These are phyloP conservation scores for Penicillium griseofulvum DNA, from an alignment of 2,329 filamentous ascomycete genomes.

Conservation along the genomic window DNA sequence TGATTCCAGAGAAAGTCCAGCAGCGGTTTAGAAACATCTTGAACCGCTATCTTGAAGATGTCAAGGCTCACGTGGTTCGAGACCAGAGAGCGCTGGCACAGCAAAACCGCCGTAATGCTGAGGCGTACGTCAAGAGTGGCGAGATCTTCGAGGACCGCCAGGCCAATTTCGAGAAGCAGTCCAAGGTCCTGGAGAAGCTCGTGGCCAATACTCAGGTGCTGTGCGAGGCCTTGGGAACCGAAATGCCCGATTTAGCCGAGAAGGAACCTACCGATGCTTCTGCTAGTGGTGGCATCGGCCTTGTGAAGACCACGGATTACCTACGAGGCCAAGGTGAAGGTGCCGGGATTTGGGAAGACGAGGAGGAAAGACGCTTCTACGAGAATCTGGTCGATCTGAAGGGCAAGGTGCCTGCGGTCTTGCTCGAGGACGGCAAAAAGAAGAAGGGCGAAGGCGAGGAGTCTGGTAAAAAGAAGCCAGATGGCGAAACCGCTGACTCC, in stretches of 20 bases:
- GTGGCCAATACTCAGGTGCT: slow-evolving; percentile 86
- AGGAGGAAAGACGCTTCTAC: slow-evolving; percentile 96
- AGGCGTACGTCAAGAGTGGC: slow-evolving; percentile 96
- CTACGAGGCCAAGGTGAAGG: slow-evolving; percentile 85
- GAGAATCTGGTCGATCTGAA: slow-evolving; percentile 94
- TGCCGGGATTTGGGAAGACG: slow-evolving; percentile 96
- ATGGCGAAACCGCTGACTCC: slow-evolving; percentile 46
- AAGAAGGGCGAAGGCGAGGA: slow-evolving; percentile 84
- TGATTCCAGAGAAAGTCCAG: slow-evolving; percentile 73
- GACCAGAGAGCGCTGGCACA: slow-evolving; percentile 85
- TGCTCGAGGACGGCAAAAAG: slow-evolving; percentile 92
- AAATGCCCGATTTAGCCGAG: slow-evolving; percentile 92
- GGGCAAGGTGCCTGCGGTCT: slow-evolving; percentile 88
- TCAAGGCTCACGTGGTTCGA: slow-evolving; percentile 82
- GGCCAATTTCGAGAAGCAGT: slow-evolving; percentile 88
- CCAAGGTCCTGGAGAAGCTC: slow-evolving; percentile 88
- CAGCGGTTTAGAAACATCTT: slow-evolving; percentile 84
- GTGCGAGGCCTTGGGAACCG: slow-evolving; percentile 79
- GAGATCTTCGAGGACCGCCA: slow-evolving; percentile 98
- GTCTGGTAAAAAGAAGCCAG: slow-evolving; percentile 71
- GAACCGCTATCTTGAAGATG: slow-evolving; percentile 85
- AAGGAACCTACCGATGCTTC: slow-evolving; percentile 67
- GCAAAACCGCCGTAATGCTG: slow-evolving; percentile 91
- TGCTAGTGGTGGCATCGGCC: slow-evolving; percentile 76
- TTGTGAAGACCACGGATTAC: slow-evolving; percentile 93